Conservation (phyloP, 2,329 filamentous ascomycete genomes). For the Aspergillus thermomutatus region DNA sequence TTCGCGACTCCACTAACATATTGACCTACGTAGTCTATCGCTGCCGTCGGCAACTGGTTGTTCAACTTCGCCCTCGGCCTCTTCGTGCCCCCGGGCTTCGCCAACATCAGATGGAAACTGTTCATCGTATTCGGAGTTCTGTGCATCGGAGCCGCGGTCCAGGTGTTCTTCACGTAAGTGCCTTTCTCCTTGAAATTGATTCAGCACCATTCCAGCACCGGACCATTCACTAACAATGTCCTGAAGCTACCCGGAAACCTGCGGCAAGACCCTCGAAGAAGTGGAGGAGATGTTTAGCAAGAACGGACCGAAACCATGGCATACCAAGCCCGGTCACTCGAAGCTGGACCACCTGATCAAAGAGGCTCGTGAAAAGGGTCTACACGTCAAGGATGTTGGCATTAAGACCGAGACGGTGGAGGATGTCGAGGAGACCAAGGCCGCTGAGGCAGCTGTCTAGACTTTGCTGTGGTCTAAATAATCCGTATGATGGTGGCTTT, state of each 20-base stretch:
- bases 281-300: conserved; percentile 30
- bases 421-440: not conserved
- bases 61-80: conserved; percentile 61
- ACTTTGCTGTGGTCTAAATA: not conserved
- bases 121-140: conserved; percentile 51
- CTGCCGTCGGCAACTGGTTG: conserved; percentile 54
- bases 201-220: not conserved
- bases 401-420: not conserved
- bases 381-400: conserved; percentile 11
- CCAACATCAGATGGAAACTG: conserved; percentile 55
- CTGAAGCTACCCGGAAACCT: conserved; percentile 26
- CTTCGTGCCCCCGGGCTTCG: conserved; percentile 57
- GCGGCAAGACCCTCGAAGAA: conserved; percentile 32
- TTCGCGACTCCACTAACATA: not conserved
- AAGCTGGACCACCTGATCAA: conserved; percentile 28
- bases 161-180: conserved; percentile 45
- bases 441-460: not conserved
- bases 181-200: not conserved
- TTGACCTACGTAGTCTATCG: conserved; percentile 30
- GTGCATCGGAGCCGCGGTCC: conserved; percentile 45
- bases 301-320: conserved; percentile 27
- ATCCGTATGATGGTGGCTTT: too few relatives aligned
- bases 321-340: conserved; percentile 31
- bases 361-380: conserved; percentile 21
- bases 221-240: not conserved